phyloP scores from a whole-genome alignment of 192 early-diverging fungal species.

The Coemansia nantahalensis region DNA sequence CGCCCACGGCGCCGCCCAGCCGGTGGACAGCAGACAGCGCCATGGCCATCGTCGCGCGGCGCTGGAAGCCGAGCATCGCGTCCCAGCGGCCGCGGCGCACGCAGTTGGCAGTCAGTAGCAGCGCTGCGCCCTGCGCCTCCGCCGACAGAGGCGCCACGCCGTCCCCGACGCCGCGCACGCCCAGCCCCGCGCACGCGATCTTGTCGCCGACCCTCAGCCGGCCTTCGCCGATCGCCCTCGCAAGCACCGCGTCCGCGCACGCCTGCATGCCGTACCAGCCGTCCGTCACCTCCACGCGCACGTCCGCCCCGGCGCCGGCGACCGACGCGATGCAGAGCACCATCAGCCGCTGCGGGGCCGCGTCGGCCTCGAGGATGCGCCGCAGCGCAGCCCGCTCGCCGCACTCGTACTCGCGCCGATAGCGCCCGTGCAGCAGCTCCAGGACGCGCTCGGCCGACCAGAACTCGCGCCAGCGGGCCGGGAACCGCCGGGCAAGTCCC shows the following conservation, averaged over 20 bases:
- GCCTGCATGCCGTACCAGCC: constrained; percentile 40
- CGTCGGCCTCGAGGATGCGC: constrained; percentile 30
- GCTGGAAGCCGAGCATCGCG: constrained; percentile 33
- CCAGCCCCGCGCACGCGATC: constrained; percentile 27
- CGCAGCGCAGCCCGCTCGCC: constrained; percentile 34
- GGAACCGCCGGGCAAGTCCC: constrained; percentile 36
- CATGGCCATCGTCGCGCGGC: constrained; percentile 7
- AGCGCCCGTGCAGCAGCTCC: constrained; percentile 16
- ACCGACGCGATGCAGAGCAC: constrained; percentile 33
- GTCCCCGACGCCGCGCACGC: constrained; percentile 15
- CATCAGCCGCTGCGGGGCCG: constrained; percentile 33
- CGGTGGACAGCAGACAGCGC: constrained; percentile 25
- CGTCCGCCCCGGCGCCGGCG: not conserved
- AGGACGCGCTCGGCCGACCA: constrained; percentile 21
- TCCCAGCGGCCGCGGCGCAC: constrained; percentile 41
- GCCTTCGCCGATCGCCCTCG: constrained; percentile 10
- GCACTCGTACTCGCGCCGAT: constrained; percentile 33
- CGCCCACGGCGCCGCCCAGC: constrained; percentile 26
- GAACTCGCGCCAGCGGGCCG: constrained; percentile 19
- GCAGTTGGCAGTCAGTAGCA: constrained; percentile 29
- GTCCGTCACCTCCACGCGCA: constrained; percentile 31
- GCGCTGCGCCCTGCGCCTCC: constrained; percentile 5
- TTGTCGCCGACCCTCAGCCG: constrained; percentile 39
- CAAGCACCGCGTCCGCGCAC: constrained; percentile 17
- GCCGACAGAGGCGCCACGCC: constrained; percentile 23